Percentiles rank a stretch among this genome's conserved stretches.
These are phyloP conservation scores for Suillus placidus DNA, from an alignment of 768 basidiomycete genomes.

Conservation along the genomic window DNA sequence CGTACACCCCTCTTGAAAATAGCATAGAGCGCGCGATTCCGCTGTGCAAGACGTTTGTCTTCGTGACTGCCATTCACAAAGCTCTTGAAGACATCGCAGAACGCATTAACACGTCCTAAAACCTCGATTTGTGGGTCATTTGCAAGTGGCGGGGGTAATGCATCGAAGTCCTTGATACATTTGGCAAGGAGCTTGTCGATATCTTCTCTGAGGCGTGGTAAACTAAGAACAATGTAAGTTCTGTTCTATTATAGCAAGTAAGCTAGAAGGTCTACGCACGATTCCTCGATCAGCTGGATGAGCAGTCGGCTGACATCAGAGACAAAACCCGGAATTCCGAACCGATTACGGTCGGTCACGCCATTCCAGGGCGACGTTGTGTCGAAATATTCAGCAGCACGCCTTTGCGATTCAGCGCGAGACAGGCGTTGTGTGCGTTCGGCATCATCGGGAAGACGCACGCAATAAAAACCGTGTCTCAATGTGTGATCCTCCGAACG, in stretches of 20 bases:
- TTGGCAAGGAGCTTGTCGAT: slow-evolving; percentile 25
- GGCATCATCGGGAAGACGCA: slow-evolving; percentile 43
- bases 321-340: slow-evolving; percentile 42
- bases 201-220: slow-evolving; percentile 35
- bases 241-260: not conserved
- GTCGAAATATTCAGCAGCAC: slow-evolving; percentile 40
- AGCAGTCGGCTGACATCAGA: slow-evolving; percentile 39
- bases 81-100: slow-evolving; percentile 33
- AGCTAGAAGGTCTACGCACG: no score
- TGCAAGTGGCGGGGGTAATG: slow-evolving; percentile 33
- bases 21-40: slow-evolving; percentile 30
- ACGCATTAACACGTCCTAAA: slow-evolving; percentile 37
- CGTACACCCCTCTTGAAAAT: slow-evolving; percentile 36
- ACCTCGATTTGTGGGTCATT: slow-evolving; percentile 42
- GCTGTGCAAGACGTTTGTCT: slow-evolving; percentile 33
- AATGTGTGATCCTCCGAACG: slow-evolving; percentile 36
- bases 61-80: slow-evolving; percentile 32
- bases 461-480: slow-evolving; percentile 46
- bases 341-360: slow-evolving; percentile 28
- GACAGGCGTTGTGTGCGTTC: slow-evolving; percentile 36
- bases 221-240: slow-evolving; percentile 17
- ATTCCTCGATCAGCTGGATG: slow-evolving; percentile 16
- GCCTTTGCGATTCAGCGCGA: slow-evolving; percentile 34
- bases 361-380: slow-evolving; percentile 39
- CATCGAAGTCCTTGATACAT: slow-evolving; percentile 28